Percentiles rank a stretch among this genome's conserved stretches.
phyloP scores from a whole-genome alignment of 306 rosid genomes.

The Quercus alba region DNA sequence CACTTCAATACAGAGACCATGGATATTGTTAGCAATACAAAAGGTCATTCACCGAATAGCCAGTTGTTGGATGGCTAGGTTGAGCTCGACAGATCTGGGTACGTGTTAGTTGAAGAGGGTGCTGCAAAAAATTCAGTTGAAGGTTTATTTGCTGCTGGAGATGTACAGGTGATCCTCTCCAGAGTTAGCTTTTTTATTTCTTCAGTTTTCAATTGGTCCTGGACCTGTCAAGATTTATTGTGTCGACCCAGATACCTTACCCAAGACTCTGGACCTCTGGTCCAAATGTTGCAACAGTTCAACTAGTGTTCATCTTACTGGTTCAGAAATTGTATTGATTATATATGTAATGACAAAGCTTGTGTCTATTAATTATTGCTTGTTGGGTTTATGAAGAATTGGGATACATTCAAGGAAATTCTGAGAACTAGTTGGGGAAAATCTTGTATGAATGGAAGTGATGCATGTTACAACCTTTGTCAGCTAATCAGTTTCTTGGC shows the following conservation, averaged over 20 bases:
- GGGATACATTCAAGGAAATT: neutral
- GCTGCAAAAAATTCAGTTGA: conserved; percentile 54
- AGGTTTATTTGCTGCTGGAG: conserved; percentile 62
- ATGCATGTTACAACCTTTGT: neutral
- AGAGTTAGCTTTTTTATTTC: neutral
- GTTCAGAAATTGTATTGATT: too few relatives aligned
- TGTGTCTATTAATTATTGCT: neutral
- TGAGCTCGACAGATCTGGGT: conserved; percentile 72
- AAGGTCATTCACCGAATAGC: conserved; percentile 77
- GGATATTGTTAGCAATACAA: too few relatives aligned
- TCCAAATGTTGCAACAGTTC: neutral
- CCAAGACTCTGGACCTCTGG: neutral
- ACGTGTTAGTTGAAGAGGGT: conserved; percentile 51
- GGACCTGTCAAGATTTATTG: neutral
- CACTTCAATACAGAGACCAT: too few relatives aligned
- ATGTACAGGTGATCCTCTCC: conserved; percentile 44
- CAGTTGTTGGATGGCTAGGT: conserved; percentile 83
- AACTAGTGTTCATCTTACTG: neutral
- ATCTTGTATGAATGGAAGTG: conserved; percentile 61
- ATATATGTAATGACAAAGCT: too few relatives aligned
- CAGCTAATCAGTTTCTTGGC: neutral
- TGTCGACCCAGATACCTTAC: neutral
- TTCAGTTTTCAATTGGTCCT: neutral
- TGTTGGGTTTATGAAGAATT: neutral
- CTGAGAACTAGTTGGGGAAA: conserved; percentile 48